phyloP scores from a whole-genome alignment of 2,329 filamentous ascomycete species.

The Boeremia lycopersici region DNA sequence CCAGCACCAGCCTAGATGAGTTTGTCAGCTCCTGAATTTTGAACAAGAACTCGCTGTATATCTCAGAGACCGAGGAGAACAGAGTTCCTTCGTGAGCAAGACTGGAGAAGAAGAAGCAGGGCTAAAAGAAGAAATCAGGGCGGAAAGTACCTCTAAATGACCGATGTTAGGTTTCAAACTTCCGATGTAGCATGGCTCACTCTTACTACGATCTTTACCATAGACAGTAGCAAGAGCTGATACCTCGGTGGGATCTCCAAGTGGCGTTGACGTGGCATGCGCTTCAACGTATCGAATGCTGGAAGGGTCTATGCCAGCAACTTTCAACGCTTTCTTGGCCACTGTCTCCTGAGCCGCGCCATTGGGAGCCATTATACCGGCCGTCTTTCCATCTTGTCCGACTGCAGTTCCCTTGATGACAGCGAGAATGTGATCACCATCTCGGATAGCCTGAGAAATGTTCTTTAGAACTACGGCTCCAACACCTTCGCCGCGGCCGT shows the following conservation, averaged over 20 bases:
- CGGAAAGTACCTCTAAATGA: conserved; percentile 22
- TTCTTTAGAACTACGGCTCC: conserved; percentile 38
- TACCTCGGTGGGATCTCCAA: conserved; percentile 50
- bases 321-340: conserved; percentile 37
- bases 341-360: conserved; percentile 51
- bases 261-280: conserved; percentile 64
- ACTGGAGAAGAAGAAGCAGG: not conserved
- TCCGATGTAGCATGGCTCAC: conserved; percentile 32
- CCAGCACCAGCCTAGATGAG: conserved; percentile 10
- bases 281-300: conserved; percentile 46
- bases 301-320: conserved; percentile 43
- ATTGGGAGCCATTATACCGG: conserved; percentile 39
- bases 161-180: conserved; percentile 44
- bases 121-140: not conserved
- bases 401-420: conserved; percentile 37
- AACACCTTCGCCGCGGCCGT: conserved; percentile 68
- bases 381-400: conserved; percentile 33
- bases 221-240: conserved; percentile 30
- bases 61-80: not conserved
- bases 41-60: not conserved
- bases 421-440: conserved; percentile 41
- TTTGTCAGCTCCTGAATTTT: not conserved
- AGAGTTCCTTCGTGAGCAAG: not conserved
- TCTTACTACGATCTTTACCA: conserved; percentile 12
- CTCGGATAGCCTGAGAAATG: conserved; percentile 53